phyloP scores from a whole-genome alignment of 2,329 filamentous ascomycete species.

The Zasmidium citrigriseum region DNA sequence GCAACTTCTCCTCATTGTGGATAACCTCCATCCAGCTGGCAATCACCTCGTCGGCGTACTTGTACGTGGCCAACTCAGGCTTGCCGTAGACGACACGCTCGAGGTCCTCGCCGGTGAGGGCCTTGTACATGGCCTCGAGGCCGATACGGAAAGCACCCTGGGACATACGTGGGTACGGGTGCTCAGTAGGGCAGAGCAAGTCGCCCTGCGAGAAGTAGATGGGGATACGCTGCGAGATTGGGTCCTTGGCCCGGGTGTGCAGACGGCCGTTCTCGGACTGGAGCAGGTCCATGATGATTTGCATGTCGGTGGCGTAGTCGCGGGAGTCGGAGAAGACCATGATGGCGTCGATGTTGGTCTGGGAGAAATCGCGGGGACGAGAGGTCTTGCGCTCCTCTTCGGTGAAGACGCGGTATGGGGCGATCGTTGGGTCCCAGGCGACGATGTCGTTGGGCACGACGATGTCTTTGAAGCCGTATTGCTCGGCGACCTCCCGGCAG shows the following conservation, averaged over 20 bases:
- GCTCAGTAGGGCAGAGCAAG: slow-evolving; percentile 57
- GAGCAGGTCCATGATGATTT: slow-evolving; percentile 74
- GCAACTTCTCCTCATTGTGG: slow-evolving; percentile 69
- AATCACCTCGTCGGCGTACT: slow-evolving; percentile 74
- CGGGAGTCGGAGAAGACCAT: slow-evolving; percentile 73
- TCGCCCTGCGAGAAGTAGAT: slow-evolving; percentile 73
- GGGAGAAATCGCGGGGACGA: slow-evolving; percentile 69
- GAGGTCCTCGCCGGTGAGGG: slow-evolving; percentile 67
- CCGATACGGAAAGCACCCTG: slow-evolving; percentile 75
- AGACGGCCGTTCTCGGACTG: slow-evolving; percentile 68
- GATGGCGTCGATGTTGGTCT: slow-evolving; percentile 72
- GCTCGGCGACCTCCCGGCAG: slow-evolving; percentile 71
- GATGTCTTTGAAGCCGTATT: slow-evolving; percentile 73
- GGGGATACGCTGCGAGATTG: slow-evolving; percentile 66
- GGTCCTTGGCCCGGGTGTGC: slow-evolving; percentile 66
- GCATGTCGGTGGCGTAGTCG: slow-evolving; percentile 74
- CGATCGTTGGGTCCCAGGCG: slow-evolving; percentile 68
- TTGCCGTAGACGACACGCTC: slow-evolving; percentile 78
- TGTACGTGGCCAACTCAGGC: slow-evolving; percentile 74
- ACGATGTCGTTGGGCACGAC: slow-evolving; percentile 73
- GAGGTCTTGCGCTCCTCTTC: slow-evolving; percentile 67
- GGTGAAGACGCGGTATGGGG: slow-evolving; percentile 68
- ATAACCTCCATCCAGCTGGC: slow-evolving; percentile 74
- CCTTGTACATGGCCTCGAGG: slow-evolving; percentile 72
- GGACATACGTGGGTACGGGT: slow-evolving; percentile 66